phyloP scores from a whole-genome alignment of 345 rosid species.

The Arabis alpina region DNA sequence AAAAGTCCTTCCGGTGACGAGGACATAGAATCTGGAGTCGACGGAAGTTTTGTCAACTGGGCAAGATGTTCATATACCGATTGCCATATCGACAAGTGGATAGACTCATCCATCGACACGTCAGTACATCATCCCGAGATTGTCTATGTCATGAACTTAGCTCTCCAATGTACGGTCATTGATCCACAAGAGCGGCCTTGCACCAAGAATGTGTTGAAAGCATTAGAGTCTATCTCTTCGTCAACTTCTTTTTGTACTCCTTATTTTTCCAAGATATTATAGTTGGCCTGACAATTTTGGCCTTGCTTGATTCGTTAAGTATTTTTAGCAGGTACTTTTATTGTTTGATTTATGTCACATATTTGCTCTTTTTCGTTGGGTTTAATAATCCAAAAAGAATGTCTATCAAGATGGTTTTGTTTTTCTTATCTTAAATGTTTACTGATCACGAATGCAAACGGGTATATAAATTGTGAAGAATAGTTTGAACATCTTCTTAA shows the following conservation, averaged over 20 bases:
- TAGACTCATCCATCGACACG: slow-evolving; percentile 56
- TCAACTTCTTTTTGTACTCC: slow-evolving; percentile 42
- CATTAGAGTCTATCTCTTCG: slow-evolving; percentile 52
- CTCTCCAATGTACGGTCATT: slow-evolving; percentile 67
- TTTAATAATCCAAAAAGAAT: slow-evolving; percentile 23
- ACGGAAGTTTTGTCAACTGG: slow-evolving; percentile 67
- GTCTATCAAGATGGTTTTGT: slow-evolving; percentile 38
- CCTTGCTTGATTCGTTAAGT: neutral
- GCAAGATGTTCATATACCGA: slow-evolving; percentile 74
- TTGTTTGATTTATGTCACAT: slow-evolving; percentile 8
- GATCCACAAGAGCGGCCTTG: slow-evolving; percentile 74
- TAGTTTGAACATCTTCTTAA: no score
- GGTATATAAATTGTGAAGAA: no score
- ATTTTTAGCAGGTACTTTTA: slow-evolving; percentile 17
- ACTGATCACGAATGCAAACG: no score
- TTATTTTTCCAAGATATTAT: slow-evolving; percentile 44
- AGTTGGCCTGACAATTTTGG: slow-evolving; percentile 46
- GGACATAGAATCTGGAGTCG: slow-evolving; percentile 64
- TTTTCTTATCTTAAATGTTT: slow-evolving; percentile 34
- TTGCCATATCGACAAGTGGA: slow-evolving; percentile 68
- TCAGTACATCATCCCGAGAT: slow-evolving; percentile 47
- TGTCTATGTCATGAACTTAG: slow-evolving; percentile 68
- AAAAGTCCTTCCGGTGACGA: slow-evolving; percentile 45
- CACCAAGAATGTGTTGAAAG: slow-evolving; percentile 51
- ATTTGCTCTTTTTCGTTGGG: slow-evolving; percentile 4